phyloP scores from a whole-genome alignment of 805 yeast genomes.

The Cyberlindnera meyerae region DNA sequence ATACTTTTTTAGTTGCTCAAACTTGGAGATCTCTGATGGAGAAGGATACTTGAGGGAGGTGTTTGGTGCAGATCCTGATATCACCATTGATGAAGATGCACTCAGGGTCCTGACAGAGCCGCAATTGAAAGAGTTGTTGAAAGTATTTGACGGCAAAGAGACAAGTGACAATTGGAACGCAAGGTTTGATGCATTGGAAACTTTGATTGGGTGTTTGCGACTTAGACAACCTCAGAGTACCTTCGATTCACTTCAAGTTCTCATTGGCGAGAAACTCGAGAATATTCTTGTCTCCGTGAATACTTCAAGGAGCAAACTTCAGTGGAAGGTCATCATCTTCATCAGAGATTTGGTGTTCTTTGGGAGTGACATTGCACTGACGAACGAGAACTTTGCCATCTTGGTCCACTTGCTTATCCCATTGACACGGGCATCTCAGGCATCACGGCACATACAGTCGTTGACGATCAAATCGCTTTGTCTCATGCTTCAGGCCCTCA shows the following conservation, averaged over 20 bases:
- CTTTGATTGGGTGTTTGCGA: slow-evolving; percentile 20
- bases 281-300: slow-evolving; percentile 15
- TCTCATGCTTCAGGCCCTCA: slow-evolving; percentile 22
- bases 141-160: slow-evolving; percentile 14
- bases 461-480: slow-evolving; percentile 22
- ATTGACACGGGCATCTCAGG: slow-evolving; percentile 19
- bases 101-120: slow-evolving; percentile 6
- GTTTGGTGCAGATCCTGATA: slow-evolving; percentile 21
- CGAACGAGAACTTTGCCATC: slow-evolving; percentile 12
- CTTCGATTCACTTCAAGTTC: slow-evolving; percentile 12
- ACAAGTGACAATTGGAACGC: slow-evolving; percentile 22
- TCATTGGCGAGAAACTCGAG: slow-evolving; percentile 12
- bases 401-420: slow-evolving; percentile 21
- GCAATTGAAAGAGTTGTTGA: slow-evolving; percentile 11
- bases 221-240: slow-evolving; percentile 12
- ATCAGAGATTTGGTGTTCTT: slow-evolving; percentile 22
- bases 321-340: slow-evolving; percentile 18
- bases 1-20: slow-evolving; percentile 2
- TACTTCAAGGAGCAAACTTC: slow-evolving; percentile 17
- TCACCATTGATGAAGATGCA: slow-evolving; percentile 4
- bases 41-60: slow-evolving; percentile 15
- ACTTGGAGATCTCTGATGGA: not conserved
- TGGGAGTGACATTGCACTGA: slow-evolving; percentile 14
- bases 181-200: slow-evolving; percentile 15
- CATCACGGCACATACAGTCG: slow-evolving; percentile 11